Percentiles rank a stretch among this genome's conserved stretches.
phyloP scores from a whole-genome alignment of 1,284 basidiomycete species.

The Ganoderma resinaceum region DNA sequence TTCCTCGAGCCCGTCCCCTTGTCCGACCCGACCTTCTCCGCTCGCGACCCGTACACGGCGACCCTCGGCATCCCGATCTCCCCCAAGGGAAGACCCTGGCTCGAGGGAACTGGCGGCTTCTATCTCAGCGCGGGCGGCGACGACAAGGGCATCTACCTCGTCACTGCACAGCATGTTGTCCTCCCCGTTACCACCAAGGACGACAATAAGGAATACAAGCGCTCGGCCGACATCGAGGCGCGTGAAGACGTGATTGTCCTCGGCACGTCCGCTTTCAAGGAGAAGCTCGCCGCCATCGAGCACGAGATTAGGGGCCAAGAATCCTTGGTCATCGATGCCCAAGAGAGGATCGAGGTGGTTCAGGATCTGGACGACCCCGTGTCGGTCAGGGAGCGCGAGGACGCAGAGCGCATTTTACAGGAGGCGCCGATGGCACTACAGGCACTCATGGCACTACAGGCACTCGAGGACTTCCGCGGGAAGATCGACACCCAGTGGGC shows the following conservation, averaged over 20 bases:
- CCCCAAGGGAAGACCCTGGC: too few species aligned
- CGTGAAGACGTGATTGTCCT: background rate
- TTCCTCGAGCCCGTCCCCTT: too few species aligned
- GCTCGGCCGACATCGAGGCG: background rate
- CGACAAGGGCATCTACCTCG: too few species aligned
- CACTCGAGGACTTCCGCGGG: background rate
- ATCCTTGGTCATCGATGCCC: background rate
- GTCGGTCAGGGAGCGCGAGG: background rate
- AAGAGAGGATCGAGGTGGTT: background rate
- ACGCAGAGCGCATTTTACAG: background rate
- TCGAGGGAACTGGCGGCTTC: too few species aligned
- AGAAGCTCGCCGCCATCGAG: background rate
- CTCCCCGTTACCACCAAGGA: constrained; percentile 30
- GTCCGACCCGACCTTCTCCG: too few species aligned
- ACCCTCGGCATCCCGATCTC: too few species aligned
- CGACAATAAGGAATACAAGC: background rate
- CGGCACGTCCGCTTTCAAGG: background rate
- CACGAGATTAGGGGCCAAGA: background rate
- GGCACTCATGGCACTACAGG: background rate
- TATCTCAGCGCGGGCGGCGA: too few species aligned
- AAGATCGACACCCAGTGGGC: constrained; percentile 34
- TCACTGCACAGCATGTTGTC: constrained; percentile 31
- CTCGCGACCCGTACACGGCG: too few species aligned
- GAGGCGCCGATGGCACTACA: background rate
- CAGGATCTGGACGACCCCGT: background rate